Percentiles rank a stretch among this genome's conserved stretches.
Evolutionary conservation across 140 eudicot species (phyloP).

Genomic region (Senecio squalidus): DNA sequence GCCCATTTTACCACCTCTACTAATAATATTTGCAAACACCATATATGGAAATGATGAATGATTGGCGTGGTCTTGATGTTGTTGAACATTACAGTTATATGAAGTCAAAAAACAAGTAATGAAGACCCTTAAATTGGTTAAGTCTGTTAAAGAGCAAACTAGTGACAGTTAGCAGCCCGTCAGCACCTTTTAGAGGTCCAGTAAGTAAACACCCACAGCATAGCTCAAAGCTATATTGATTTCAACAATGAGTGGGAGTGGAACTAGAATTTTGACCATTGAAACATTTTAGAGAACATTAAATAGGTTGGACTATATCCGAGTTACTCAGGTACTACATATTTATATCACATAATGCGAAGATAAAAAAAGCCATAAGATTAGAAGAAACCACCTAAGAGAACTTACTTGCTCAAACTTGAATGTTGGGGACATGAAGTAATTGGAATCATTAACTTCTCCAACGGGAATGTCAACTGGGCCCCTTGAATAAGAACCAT

Average conservation of each 20-base stretch:
- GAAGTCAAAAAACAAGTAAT: not conserved
- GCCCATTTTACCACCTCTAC: too few species aligned
- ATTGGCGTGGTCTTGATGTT: not conserved
- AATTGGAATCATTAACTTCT: conserved; percentile 56
- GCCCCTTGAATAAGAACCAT: conserved; percentile 98
- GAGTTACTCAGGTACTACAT: not conserved
- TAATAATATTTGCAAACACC: not conserved
- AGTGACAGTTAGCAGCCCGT: conserved; percentile 11
- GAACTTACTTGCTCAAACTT: conserved; percentile 94
- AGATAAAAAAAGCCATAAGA: not conserved
- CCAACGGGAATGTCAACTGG: conserved; percentile 90
- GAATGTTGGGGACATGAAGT: conserved; percentile 72
- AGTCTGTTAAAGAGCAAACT: not conserved
- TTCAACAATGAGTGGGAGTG: not conserved
- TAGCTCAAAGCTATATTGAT: not conserved
- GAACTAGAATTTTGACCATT: not conserved
- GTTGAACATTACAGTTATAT: not conserved
- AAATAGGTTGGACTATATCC: not conserved
- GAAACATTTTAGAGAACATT: not conserved
- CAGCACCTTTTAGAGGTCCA: not conserved
- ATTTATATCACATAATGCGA: not conserved
- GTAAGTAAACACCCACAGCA: not conserved
- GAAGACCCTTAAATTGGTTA: not conserved
- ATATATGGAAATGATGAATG: not conserved
- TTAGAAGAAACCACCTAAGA: conserved; percentile 1